Evolutionary conservation across 768 basidiomycete genomes (phyloP).

Genomic region (Hypholoma sublateritium): DNA sequence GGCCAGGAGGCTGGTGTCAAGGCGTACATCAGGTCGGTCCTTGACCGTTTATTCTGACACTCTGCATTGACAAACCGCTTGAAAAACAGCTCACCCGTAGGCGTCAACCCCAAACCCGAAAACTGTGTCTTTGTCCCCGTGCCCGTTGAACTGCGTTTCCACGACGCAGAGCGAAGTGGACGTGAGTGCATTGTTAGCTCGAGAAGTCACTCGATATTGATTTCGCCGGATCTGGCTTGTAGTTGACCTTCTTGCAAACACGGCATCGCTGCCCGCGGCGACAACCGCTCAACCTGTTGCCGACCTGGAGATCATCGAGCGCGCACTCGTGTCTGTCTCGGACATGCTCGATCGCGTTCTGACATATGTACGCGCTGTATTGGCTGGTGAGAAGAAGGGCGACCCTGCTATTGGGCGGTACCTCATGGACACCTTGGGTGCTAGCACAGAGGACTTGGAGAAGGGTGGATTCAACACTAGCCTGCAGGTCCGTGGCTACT

Average conservation of each 20-base stretch:
- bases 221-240: constrained; percentile 1
- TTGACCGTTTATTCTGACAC: constrained; percentile 5
- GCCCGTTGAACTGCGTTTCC: constrained; percentile 82
- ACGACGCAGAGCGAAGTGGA: constrained; percentile 82
- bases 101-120: constrained; percentile 86
- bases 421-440: constrained; percentile 81
- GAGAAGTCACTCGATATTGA: constrained; percentile 14
- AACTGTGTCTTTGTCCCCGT: constrained; percentile 95
- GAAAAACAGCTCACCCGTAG: constrained; percentile 73
- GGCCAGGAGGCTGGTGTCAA: constrained; percentile 70
- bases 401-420: constrained; percentile 89
- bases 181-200: constrained; percentile 46
- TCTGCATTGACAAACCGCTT: constrained; percentile 10
- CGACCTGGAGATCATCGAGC: constrained; percentile 75
- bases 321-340: constrained; percentile 68
- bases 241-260: constrained; percentile 78
- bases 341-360: constrained; percentile 85
- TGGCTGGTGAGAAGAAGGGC: constrained; percentile 74
- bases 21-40: constrained; percentile 78
- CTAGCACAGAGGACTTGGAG: constrained; percentile 69
- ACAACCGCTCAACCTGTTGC: constrained; percentile 55
- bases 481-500: constrained; percentile 52
- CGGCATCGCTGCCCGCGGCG: constrained; percentile 42
- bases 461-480: constrained; percentile 74
- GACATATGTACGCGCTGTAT: constrained; percentile 77